Percentiles rank a stretch among this genome's conserved stretches.
These are phyloP conservation scores for Penicillium sp. DNA, from an alignment of 2,329 filamentous ascomycete genomes.

Conservation along the genomic window DNA sequence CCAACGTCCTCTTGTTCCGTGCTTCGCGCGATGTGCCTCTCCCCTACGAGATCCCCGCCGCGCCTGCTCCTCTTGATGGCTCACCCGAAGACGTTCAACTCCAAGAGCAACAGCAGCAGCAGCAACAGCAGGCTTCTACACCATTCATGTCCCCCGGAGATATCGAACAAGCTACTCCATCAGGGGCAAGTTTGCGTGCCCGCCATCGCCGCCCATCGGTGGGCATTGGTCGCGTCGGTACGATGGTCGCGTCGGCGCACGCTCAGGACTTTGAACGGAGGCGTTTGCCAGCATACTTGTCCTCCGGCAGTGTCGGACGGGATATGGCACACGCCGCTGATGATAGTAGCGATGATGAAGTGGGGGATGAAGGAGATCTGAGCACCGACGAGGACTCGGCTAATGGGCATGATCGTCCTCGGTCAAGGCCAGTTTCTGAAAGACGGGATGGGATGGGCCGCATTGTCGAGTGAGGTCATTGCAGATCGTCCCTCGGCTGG, in stretches of 20 bases:
- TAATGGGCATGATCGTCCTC: constrained; percentile 1
- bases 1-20: constrained; percentile 86
- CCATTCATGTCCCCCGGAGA: constrained; percentile 25
- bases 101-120: constrained; percentile 24
- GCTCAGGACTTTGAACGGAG: constrained; percentile 89
- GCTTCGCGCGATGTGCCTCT: constrained; percentile 85
- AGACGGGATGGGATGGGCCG: constrained; percentile 4
- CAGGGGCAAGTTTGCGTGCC: constrained; percentile 26
- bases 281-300: constrained; percentile 53
- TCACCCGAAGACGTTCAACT: constrained; percentile 26
- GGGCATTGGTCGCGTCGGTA: constrained; percentile 58
- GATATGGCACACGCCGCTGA: constrained; percentile 37
- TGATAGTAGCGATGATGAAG: constrained; percentile 41
- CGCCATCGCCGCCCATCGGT: constrained; percentile 30
- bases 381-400: constrained; percentile 32
- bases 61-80: constrained; percentile 16
- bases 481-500: neutral
- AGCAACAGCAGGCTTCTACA: constrained; percentile 17
- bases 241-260: constrained; percentile 80
- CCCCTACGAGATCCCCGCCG: constrained; percentile 64
- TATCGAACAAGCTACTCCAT: constrained; percentile 31
- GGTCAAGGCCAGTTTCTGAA: neutral
- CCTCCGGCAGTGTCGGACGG: constrained; percentile 36
- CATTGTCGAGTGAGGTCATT: constrained; percentile 7
- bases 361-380: constrained; percentile 29